Conservation (phyloP, 352 stramenopile genomes). For the Aphanomyces invadans region DNA sequence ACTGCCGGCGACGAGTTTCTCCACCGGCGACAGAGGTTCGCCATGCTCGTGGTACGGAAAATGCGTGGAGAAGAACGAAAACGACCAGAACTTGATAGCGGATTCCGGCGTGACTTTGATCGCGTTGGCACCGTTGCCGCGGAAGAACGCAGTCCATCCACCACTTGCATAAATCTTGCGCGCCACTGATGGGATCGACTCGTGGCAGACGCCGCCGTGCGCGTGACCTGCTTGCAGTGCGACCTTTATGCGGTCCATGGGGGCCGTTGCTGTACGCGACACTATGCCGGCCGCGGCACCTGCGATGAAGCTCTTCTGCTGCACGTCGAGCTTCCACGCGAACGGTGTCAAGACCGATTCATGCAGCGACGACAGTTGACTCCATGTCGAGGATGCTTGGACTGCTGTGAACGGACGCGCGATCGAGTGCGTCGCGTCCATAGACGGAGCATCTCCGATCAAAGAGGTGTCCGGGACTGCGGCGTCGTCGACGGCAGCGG, state of each 20-base stretch:
- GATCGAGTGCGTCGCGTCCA: not conserved
- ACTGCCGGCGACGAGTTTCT: slow-evolving; percentile 62
- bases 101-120: slow-evolving; percentile 73
- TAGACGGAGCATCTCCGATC: not conserved
- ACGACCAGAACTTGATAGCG: slow-evolving; percentile 65
- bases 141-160: slow-evolving; percentile 55
- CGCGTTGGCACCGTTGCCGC: slow-evolving; percentile 72
- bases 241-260: slow-evolving; percentile 73
- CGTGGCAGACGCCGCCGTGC: slow-evolving; percentile 20
- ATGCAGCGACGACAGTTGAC: not conserved
- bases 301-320: slow-evolving; percentile 68
- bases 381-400: slow-evolving; percentile 4
- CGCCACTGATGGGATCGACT: slow-evolving; percentile 30
- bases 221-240: slow-evolving; percentile 45
- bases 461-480: not conserved
- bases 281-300: slow-evolving; percentile 65
- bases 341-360: not conserved
- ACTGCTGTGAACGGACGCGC: not conserved
- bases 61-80: slow-evolving; percentile 44
- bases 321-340: not conserved
- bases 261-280: slow-evolving; percentile 61
- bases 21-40: slow-evolving; percentile 15
- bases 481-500: not conserved
- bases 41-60: slow-evolving; percentile 18
- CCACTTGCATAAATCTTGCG: slow-evolving; percentile 55